A percentile compares a stretch with the other conserved stretches of the same genome.
These are phyloP conservation scores for Paramarasmius palmivorus DNA, from an alignment of 1,284 basidiomycete species.

Conservation along the genomic window DNA sequence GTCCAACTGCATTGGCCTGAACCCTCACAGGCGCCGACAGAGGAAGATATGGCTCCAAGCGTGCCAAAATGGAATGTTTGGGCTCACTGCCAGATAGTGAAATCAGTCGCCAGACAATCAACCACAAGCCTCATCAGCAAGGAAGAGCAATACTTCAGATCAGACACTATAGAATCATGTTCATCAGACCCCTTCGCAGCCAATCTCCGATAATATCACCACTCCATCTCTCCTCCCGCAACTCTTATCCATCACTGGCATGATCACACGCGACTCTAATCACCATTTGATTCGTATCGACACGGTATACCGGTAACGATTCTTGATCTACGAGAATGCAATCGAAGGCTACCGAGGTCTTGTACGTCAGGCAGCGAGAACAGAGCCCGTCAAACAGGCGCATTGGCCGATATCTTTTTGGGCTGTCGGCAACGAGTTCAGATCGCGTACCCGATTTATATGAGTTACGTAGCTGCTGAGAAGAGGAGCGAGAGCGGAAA, in stretches of 20 bases:
- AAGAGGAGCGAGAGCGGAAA: constrained; percentile 85
- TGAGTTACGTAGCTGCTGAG: constrained; percentile 86
- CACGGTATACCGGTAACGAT: constrained; percentile 89
- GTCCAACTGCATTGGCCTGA: constrained; percentile 20
- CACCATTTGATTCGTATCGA: constrained; percentile 73
- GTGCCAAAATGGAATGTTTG: constrained; percentile 72
- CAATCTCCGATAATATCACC: constrained; percentile 48
- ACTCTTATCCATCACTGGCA: neutral
- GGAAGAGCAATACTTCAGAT: constrained; percentile 87
- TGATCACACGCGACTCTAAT: neutral
- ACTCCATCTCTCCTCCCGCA: neutral
- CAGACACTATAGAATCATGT: constrained; percentile 86
- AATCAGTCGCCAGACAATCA: constrained; percentile 88
- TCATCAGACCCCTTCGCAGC: constrained; percentile 79
- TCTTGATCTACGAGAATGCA: constrained; percentile 80
- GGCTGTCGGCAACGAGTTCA: constrained; percentile 88
- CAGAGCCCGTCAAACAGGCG: constrained; percentile 81
- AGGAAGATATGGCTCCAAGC: constrained; percentile 76
- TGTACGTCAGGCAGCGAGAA: constrained; percentile 88
- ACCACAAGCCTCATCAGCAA: constrained; percentile 89
- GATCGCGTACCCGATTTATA: constrained; percentile 82
- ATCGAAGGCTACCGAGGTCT: constrained; percentile 75
- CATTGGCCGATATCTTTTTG: constrained; percentile 91
- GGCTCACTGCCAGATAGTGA: constrained; percentile 73
- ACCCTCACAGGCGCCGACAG: constrained; percentile 23